Conservation (phyloP, 352 stramenopile species). For the Pythium phragmitis region DNA sequence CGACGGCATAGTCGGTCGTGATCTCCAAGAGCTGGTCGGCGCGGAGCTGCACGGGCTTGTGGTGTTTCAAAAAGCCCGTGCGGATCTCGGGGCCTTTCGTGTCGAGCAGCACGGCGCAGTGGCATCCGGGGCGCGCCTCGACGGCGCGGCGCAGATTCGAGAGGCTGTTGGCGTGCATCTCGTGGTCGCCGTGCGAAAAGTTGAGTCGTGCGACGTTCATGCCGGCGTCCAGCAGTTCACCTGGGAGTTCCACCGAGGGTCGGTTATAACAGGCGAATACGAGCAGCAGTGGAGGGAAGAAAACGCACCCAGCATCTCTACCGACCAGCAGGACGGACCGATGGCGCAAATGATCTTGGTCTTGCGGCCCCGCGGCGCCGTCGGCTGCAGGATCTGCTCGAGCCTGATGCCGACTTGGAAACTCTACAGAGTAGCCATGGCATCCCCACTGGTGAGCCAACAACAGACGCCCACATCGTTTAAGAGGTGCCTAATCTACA, state of each 20-base stretch:
- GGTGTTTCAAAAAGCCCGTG: slow-evolving; percentile 80
- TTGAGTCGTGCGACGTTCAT: slow-evolving; percentile 99
- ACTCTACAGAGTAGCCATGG: slow-evolving; percentile 33
- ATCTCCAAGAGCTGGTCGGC: slow-evolving; percentile 85
- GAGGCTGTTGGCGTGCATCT: slow-evolving; percentile 88
- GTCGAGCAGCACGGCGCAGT: slow-evolving; percentile 95
- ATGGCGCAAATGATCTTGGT: slow-evolving; percentile 99
- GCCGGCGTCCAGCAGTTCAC: slow-evolving; percentile 78
- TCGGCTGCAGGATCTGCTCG: slow-evolving; percentile 69
- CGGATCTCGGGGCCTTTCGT: slow-evolving; percentile 98
- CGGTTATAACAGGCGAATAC: too few relatives aligned
- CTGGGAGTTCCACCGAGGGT: slow-evolving; percentile 19
- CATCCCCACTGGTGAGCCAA: too few relatives aligned
- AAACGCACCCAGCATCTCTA: slow-evolving; percentile 91
- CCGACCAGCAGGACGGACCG: slow-evolving; percentile 95
- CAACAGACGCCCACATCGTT: not conserved
- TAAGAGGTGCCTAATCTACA: not conserved
- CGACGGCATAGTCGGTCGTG: slow-evolving; percentile 86
- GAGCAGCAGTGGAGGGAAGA: not conserved
- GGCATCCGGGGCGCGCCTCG: slow-evolving; percentile 57
- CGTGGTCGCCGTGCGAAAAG: slow-evolving; percentile 98
- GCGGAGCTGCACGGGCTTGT: slow-evolving; percentile 68
- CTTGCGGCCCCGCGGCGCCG: slow-evolving; percentile 63
- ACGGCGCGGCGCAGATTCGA: slow-evolving; percentile 89
- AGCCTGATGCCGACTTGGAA: slow-evolving; percentile 71